A percentile compares a stretch with the other conserved stretches of the same genome.
phyloP scores from a whole-genome alignment of 2,329 filamentous ascomycete genomes.

The Fusarium penzigii region DNA sequence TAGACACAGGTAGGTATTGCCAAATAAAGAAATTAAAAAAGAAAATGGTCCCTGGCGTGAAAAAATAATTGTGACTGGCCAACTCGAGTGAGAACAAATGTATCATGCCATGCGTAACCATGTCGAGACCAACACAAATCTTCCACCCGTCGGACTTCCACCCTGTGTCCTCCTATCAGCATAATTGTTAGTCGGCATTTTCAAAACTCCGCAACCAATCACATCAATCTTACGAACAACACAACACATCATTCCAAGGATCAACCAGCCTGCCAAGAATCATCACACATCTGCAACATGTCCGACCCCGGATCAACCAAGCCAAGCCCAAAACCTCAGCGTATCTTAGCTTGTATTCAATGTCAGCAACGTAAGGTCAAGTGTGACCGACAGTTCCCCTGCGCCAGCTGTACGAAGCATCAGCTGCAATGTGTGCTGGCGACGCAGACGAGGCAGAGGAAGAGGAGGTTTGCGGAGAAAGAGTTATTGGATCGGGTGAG shows the following conservation, averaged over 20 bases:
- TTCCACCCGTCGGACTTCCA: no score
- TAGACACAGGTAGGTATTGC: no score
- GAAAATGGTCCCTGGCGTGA: no score
- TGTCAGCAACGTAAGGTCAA: conserved; percentile 68
- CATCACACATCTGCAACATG: conserved; percentile 3
- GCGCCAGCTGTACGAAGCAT: conserved; percentile 52
- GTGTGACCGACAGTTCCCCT: conserved; percentile 61
- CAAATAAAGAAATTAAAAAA: no score
- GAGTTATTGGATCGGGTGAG: conserved; percentile 58
- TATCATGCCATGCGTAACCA: no score
- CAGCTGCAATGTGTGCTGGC: conserved; percentile 46
- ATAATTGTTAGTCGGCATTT: not conserved
- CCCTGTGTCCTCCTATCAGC: no score
- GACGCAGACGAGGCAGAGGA: conserved; percentile 35
- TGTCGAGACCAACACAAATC: no score
- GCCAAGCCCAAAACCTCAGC: conserved; percentile 19
- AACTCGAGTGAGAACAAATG: no score
- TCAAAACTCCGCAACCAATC: not conserved
- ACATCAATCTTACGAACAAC: not conserved
- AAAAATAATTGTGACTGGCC: no score
- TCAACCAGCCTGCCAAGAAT: not conserved
- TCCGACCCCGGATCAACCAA: not conserved
- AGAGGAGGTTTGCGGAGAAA: conserved; percentile 54
- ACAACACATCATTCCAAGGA: not conserved
- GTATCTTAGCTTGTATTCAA: conserved; percentile 51